Base-by-base conservation (phyloP, 352 stramenopile species). In the Globisporangium cederbergense region DNA sequence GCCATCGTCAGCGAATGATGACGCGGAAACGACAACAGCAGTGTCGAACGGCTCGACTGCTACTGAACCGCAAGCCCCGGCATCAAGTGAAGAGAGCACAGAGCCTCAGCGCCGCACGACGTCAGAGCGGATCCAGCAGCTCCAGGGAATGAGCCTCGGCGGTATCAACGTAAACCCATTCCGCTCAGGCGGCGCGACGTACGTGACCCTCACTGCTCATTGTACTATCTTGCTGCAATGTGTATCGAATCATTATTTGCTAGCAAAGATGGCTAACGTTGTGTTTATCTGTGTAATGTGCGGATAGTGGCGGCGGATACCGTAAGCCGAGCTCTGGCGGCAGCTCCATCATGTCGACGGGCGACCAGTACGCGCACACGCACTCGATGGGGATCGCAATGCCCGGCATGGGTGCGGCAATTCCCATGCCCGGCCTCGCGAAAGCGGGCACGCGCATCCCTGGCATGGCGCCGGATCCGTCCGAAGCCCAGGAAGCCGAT, bases 161-260 rank as follows among this genome's bases (percentile, higher is more conserved):
- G 87, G 78, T 3, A 90, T 95, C 64, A 91, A 91, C 63, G 76
- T 95, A 54, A 95, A 94, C 68, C 78, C 84, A 5, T 95, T 95
- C 58, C 77, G 83, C 40, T 65, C 80, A 22, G 75, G 79, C 8
- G 73, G 70, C 6, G 56, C 70, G 46, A 58, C 58, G 64, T 75
- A 47, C 49, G 66, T 78, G 18, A 13, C 13, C 13, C 10, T 18
- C 34, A 2, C 22, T 30, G 25, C 13, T 51, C 36, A 42, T 42
- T 36, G 0, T 36, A 5, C 32, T 36, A 36, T 36, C 32, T 36
- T 8, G 7, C 7, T 36, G 4, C 36, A 42, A 42, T 42, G 36
- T 11, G 0, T 42, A 42, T 42, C 36, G 11, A 28, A 28, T 28
- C 25, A 14, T 42, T 42, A 14, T 7, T 9, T 14, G 9, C 20